Evolutionary conservation across 441 rosid species (phyloP), one percentile per base, ranked within the genome.

Genomic region (Cnidoscolus chayamansa): DNA sequence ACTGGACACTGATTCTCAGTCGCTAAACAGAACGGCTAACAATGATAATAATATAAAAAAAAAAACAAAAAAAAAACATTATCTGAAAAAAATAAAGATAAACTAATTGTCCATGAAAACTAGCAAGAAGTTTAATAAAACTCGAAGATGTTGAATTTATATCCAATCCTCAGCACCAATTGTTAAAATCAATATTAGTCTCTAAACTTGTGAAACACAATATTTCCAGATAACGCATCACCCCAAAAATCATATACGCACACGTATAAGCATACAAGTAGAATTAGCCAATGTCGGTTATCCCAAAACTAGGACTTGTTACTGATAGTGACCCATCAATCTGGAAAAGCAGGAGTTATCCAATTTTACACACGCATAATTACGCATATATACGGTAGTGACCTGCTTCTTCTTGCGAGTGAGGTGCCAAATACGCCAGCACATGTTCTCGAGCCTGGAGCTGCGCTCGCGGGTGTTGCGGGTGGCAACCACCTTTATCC

Each of bases 401-500:
- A 94, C 98, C 99, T 94, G 97, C 78, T 94, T 94, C 89, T 94
- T 89, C 87, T 92, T 94, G 81, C 98, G 97, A 55, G 99, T 86
- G 78, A 94, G 98, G 61, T 94, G 99, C 99, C 99, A 94, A 57
- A 94, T 94, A 58, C 99, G 91, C 99, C 98, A 94, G 72, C 99
- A 94, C 97, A 92, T 94, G 78, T 94, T 94, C 90, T 94, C 99
- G 49, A 94, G 93, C 60, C 98, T 81, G 61, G 95, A 89, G 87
- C 95, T 90, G 20, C 98, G 92, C 76, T 94, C 97, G 48, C 98
- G 90, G 31, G 91, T 86, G 76, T 90, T 92, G 31, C 97, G 90
- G 51, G 97, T 94, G 69, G 98, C 97, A 3, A 92, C 97, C 1
- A 92, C 99, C 88, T 94, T 94, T 70, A 94, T 79, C 99, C 99